Percentiles rank a stretch among this genome's conserved stretches.
Evolutionary conservation across 176 grass and related monocot species (phyloP).

Genomic region (Avena insularis): DNA sequence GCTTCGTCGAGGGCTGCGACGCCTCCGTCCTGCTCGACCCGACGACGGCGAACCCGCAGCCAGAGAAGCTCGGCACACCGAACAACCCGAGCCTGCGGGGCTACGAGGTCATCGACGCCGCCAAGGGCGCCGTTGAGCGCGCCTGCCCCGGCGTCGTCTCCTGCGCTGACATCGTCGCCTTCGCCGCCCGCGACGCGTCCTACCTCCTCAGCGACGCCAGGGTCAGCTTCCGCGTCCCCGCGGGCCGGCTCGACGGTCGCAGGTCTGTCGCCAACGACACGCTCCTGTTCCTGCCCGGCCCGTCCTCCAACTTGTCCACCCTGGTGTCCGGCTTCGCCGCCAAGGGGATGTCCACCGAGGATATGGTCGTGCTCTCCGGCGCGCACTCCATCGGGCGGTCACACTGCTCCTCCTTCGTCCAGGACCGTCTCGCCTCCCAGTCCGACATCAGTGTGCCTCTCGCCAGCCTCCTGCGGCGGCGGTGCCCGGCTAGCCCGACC

Average conservation of each 20-base stretch:
- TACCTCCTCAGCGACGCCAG: constrained; percentile 1
- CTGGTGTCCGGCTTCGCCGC: constrained; percentile 31
- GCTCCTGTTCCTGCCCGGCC: neutral
- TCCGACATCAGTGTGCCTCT: constrained; percentile 23
- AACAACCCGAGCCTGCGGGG: constrained; percentile 52
- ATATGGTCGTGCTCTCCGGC: constrained; percentile 50
- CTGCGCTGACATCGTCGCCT: constrained; percentile 66
- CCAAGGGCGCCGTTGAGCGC: constrained; percentile 38
- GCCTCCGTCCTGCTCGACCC: constrained; percentile 60
- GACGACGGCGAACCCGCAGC: constrained; percentile 10
- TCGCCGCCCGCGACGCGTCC: constrained; percentile 59
- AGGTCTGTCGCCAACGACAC: constrained; percentile 13
- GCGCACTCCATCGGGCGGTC: constrained; percentile 47
- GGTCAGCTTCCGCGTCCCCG: constrained; percentile 8
- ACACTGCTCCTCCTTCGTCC: constrained; percentile 45
- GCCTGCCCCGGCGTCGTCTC: constrained; percentile 54
- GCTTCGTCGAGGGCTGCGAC: constrained; percentile 55
- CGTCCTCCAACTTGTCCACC: neutral
- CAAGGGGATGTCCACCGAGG: constrained; percentile 31
- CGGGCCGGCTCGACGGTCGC: constrained; percentile 25
- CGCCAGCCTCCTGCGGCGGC: neutral
- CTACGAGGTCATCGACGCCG: constrained; percentile 53
- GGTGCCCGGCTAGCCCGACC: constrained; percentile 36
- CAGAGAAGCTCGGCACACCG: constrained; percentile 41
- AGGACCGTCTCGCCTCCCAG: neutral